These are phyloP conservation scores for Eragrostis nindensis DNA, from an alignment of 176 grass and related monocot genomes.

Conservation along the genomic window DNA sequence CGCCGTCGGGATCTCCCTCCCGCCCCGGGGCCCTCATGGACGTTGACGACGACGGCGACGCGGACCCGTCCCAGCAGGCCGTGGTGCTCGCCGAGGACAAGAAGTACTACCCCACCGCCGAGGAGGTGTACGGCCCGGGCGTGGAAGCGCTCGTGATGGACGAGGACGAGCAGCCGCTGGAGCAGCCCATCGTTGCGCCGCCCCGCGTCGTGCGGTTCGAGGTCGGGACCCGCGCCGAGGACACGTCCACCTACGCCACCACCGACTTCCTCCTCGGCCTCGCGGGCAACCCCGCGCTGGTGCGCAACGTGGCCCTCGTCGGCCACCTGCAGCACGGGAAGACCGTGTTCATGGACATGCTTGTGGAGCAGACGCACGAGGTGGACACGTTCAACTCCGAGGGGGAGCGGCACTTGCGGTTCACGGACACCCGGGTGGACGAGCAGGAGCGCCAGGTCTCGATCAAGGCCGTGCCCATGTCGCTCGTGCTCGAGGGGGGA, in stretches of 20 bases:
- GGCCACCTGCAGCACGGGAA: conserved; percentile 98
- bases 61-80: conserved; percentile 53
- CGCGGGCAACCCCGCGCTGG: conserved; percentile 79
- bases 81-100: conserved; percentile 98
- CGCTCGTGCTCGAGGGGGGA: conserved; percentile 88
- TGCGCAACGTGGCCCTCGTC: conserved; percentile 81
- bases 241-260: conserved; percentile 69
- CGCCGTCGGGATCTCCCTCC: conserved; percentile 49
- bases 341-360: conserved; percentile 99
- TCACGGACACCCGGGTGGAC: conserved; percentile 89
- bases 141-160: conserved; percentile 99
- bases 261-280: conserved; percentile 97
- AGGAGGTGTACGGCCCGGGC: conserved; percentile 94
- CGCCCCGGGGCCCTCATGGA: conserved; percentile 64
- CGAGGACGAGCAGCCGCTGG: conserved; percentile 93
- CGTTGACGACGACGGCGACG: conserved; percentile 62
- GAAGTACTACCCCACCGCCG: conserved; percentile 99
- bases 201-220: conserved; percentile 77
- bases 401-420: conserved; percentile 81
- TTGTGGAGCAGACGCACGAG: conserved; percentile 97
- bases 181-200: conserved; percentile 87
- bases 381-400: conserved; percentile 81
- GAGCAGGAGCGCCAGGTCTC: conserved; percentile 96
- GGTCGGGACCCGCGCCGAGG: conserved; percentile 68
- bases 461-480: conserved; percentile 98